These are phyloP conservation scores for Albophoma yamanashiensis DNA, from an alignment of 2,329 filamentous ascomycete genomes.

Conservation along the genomic window DNA sequence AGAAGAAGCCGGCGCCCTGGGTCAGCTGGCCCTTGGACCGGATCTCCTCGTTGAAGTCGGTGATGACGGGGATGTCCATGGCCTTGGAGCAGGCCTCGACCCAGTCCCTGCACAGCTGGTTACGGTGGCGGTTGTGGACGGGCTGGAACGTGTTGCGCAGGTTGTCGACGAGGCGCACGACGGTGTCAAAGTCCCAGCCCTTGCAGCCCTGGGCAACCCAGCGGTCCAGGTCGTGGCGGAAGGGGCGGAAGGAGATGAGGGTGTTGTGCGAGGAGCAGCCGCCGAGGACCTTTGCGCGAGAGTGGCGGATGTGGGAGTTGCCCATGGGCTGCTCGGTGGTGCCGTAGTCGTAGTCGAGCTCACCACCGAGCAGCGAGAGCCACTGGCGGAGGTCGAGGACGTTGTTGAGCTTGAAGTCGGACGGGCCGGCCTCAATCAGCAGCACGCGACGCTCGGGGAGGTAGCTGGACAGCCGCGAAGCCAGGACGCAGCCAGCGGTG, in stretches of 20 bases:
- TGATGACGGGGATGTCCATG: conserved; percentile 68
- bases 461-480: conserved; percentile 69
- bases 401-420: conserved; percentile 79
- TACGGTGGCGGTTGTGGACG: conserved; percentile 74
- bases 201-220: conserved; percentile 76
- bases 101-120: conserved; percentile 89
- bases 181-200: conserved; percentile 79
- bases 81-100: conserved; percentile 68
- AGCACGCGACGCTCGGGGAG: conserved; percentile 73
- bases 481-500: conserved; percentile 78
- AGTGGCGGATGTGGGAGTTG: conserved; percentile 87
- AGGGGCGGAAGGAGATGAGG: conserved; percentile 83
- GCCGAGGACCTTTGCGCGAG: conserved; percentile 82
- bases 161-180: conserved; percentile 73
- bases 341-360: conserved; percentile 85
- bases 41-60: conserved; percentile 84
- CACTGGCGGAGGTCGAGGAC: conserved; percentile 82
- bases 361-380: conserved; percentile 72
- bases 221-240: conserved; percentile 75
- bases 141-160: conserved; percentile 85
- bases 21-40: conserved; percentile 59
- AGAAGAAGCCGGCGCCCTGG: conserved; percentile 80
- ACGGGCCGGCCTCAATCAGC: conserved; percentile 80
- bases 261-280: conserved; percentile 94
- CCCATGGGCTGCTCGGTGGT: conserved; percentile 86